These are phyloP conservation scores for Croton setiger DNA, from an alignment of 441 rosid genomes.

Conservation along the genomic window DNA sequence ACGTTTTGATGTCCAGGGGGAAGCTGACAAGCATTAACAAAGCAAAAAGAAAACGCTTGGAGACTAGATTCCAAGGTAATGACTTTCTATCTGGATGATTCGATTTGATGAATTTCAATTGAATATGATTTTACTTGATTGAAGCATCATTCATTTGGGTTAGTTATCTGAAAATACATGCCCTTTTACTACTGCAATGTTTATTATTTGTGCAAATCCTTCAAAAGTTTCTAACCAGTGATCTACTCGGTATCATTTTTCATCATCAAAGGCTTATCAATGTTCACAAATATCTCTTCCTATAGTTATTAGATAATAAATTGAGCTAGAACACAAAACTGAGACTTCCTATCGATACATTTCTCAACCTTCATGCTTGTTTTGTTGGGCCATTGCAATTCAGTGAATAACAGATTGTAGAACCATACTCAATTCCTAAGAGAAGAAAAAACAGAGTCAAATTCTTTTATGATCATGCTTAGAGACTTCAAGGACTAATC, in stretches of 20 bases:
- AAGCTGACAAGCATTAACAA: slow-evolving; percentile 53
- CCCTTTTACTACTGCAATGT: background rate
- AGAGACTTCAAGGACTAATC: background rate
- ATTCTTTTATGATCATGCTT: background rate
- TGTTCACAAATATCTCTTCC: background rate
- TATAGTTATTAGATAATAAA: background rate
- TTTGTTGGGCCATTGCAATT: background rate
- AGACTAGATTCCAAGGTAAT: slow-evolving; percentile 75
- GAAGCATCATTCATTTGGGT: slow-evolving; percentile 1
- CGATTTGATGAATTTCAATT: slow-evolving; percentile 12
- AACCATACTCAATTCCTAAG: background rate
- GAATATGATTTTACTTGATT: slow-evolving; percentile 2
- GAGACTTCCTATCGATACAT: background rate
- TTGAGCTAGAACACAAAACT: background rate
- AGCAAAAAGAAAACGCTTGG: slow-evolving; percentile 70
- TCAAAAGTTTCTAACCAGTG: background rate
- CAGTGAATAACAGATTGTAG: background rate
- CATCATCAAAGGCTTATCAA: background rate
- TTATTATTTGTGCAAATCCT: background rate
- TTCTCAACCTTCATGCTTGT: background rate
- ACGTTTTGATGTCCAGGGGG: slow-evolving; percentile 44
- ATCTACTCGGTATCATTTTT: background rate
- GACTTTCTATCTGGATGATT: slow-evolving; percentile 5
- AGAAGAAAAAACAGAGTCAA: background rate
- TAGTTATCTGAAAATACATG: background rate